A percentile compares a stretch with the other conserved stretches of the same genome.
Evolutionary conservation across 495 filamentous ascomycete genomes (phyloP).

Genomic region (Aspergillus leporis): DNA sequence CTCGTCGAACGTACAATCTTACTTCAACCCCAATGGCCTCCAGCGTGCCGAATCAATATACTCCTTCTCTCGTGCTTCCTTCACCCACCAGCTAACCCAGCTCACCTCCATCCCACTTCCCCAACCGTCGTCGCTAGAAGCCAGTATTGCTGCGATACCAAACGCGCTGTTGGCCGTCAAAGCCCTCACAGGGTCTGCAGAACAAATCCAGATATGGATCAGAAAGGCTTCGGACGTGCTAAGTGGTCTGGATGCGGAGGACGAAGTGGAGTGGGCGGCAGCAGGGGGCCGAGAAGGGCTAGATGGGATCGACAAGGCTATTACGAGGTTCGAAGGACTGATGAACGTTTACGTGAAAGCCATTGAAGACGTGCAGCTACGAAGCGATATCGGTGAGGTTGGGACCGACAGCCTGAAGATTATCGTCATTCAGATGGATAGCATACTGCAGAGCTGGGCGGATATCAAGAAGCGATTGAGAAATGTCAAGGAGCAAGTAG

Average conservation of each 20-base stretch:
- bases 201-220: constrained; percentile 92
- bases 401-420: constrained; percentile 63
- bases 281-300: constrained; percentile 87
- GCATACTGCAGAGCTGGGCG: constrained; percentile 79
- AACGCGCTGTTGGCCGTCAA: constrained; percentile 76
- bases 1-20: constrained; percentile 49
- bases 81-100: constrained; percentile 86
- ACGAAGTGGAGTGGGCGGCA: constrained; percentile 97
- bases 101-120: constrained; percentile 84
- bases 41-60: constrained; percentile 78
- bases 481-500: constrained; percentile 83
- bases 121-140: constrained; percentile 74
- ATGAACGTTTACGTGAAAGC: constrained; percentile 87
- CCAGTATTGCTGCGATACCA: constrained; percentile 77
- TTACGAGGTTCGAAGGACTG: constrained; percentile 79
- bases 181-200: constrained; percentile 76
- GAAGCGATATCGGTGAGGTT: constrained; percentile 73
- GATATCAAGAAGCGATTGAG: constrained; percentile 73
- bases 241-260: constrained; percentile 81
- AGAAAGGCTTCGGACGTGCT: constrained; percentile 85
- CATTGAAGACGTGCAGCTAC: constrained; percentile 82
- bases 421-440: constrained; percentile 84
- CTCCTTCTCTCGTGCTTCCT: constrained; percentile 84
- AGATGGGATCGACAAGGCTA: constrained; percentile 84
- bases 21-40: constrained; percentile 50